Evolutionary conservation across 371 early-diverging fungal genomes (phyloP).

Genomic region (Basidiobolus meristosporus): DNA sequence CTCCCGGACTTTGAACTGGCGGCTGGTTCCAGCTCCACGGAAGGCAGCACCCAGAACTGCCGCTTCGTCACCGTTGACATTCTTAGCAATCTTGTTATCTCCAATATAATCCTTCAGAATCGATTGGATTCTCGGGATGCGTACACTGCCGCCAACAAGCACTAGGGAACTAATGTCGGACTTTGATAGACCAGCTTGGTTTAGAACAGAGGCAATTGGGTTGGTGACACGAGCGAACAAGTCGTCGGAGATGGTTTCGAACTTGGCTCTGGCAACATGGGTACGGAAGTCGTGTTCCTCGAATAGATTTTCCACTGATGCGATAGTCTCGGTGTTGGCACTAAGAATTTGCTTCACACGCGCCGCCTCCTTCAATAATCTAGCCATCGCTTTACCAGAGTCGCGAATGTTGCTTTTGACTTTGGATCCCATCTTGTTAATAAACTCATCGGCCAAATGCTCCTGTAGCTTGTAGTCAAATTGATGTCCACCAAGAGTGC

Average conservation of each 20-base stretch:
- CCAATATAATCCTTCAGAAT: constrained; percentile 51
- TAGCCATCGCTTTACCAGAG: constrained; percentile 64
- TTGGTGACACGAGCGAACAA: constrained; percentile 43
- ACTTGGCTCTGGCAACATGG: constrained; percentile 52
- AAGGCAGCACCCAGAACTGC: constrained; percentile 86
- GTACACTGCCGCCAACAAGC: constrained; percentile 85
- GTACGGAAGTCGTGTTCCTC: constrained; percentile 71
- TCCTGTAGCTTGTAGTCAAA: constrained; percentile 67
- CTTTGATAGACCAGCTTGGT: constrained; percentile 28
- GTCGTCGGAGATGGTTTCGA: constrained; percentile 47
- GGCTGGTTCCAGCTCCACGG: constrained; percentile 69
- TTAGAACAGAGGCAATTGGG: constrained; percentile 53
- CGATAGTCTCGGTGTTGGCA: constrained; percentile 71
- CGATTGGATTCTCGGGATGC: constrained; percentile 70
- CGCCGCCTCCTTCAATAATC: constrained; percentile 77
- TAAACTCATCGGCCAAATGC: constrained; percentile 50
- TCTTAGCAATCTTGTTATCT: constrained; percentile 68
- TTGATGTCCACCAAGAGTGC: constrained; percentile 71
- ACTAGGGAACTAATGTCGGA: constrained; percentile 65
- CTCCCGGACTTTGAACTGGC: constrained; percentile 72
- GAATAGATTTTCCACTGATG: constrained; percentile 76
- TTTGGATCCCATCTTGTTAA: constrained; percentile 8
- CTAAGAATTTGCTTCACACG: constrained; percentile 89
- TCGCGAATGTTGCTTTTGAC: constrained; percentile 18
- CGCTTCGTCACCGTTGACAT: constrained; percentile 90